phyloP scores from a whole-genome alignment of 2,329 filamentous ascomycete genomes.

The Teratosphaeriaceae sp. region DNA sequence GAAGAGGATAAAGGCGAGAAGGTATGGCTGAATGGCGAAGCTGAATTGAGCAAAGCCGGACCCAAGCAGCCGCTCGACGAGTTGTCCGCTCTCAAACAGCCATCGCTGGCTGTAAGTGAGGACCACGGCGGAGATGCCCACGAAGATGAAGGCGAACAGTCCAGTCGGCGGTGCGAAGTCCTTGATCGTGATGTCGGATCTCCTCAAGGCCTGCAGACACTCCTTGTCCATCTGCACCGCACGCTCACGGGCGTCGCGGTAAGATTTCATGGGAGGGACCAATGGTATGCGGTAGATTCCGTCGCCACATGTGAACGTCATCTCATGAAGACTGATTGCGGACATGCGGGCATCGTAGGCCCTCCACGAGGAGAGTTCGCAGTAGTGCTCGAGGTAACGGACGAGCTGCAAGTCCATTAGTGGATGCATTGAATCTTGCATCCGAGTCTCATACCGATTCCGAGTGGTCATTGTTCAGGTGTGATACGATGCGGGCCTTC shows the following conservation, averaged over 20 bases:
- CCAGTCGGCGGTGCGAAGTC: slow-evolving; percentile 47
- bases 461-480: slow-evolving; percentile 83
- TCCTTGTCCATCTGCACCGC: slow-evolving; percentile 66
- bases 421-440: neutral
- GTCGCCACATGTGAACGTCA: slow-evolving; percentile 54
- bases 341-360: slow-evolving; percentile 55
- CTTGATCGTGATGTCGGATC: slow-evolving; percentile 50
- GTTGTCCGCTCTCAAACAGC: slow-evolving; percentile 45
- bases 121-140: slow-evolving; percentile 50
- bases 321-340: slow-evolving; percentile 57
- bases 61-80: slow-evolving; percentile 36
- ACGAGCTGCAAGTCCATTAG: slow-evolving; percentile 41
- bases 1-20: slow-evolving; percentile 53
- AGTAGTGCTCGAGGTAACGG: slow-evolving; percentile 71
- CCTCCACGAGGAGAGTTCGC: slow-evolving; percentile 48
- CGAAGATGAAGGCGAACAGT: slow-evolving; percentile 48
- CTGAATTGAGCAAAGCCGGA: slow-evolving; percentile 55
- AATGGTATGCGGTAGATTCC: slow-evolving; percentile 53
- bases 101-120: slow-evolving; percentile 44
- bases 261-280: slow-evolving; percentile 61
- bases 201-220: slow-evolving; percentile 53
- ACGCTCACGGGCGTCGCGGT: slow-evolving; percentile 60
- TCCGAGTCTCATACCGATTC: slow-evolving; percentile 47
- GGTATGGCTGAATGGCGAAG: slow-evolving; percentile 50
- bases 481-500: slow-evolving; percentile 61